Evolutionary conservation across 2,329 filamentous ascomycete species (phyloP), one percentile per base, ranked within the genome.

Genomic region (Biscogniauxia sp.): DNA sequence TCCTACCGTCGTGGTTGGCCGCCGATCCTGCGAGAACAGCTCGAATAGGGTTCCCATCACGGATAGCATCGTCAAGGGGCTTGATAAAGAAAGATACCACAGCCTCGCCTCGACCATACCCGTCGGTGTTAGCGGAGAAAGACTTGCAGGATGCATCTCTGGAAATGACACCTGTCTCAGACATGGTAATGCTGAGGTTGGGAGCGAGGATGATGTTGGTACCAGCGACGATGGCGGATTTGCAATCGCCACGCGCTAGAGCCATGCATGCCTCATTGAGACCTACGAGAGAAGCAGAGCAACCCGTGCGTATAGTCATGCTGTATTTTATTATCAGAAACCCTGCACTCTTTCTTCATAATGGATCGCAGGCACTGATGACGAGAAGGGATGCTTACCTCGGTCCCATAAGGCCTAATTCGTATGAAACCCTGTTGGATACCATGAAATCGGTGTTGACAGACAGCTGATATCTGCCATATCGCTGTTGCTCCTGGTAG

Each of bases 51-150:
- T 68, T 68, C 9, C 63, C 63, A 25, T 70, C 68, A 1, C 63
- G 59, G 9, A 69, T 61, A 1, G 80, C 80, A 55, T 76, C 71
- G 3, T 71, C 68, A 0, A 82, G 66, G 0, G 68, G 73, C 64
- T 82, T 82, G 4, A 83, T 59, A 6, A 78, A 63, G 4, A 82
- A 37, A 13, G 74, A 69, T 0, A 66, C 75, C 17, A 76, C 64
- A 4, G 77, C 80, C 59, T 83, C 80, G 2, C 76, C 80, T 20
- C 79, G 71, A 0, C 72, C 77, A 60, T 81, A 83, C 1, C 80
- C 81, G 57, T 79, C 73, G 3, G 77, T 79, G 1, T 68, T 64
- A 13, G 70, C 64, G 59, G 79, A 77, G 51, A 76, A 79, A 13
- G 67, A 69, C 51, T 71, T 64, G 57, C 65, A 71, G 8, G 62